phyloP scores from a whole-genome alignment of 768 basidiomycete genomes.

The Glaciozyma martinii region DNA sequence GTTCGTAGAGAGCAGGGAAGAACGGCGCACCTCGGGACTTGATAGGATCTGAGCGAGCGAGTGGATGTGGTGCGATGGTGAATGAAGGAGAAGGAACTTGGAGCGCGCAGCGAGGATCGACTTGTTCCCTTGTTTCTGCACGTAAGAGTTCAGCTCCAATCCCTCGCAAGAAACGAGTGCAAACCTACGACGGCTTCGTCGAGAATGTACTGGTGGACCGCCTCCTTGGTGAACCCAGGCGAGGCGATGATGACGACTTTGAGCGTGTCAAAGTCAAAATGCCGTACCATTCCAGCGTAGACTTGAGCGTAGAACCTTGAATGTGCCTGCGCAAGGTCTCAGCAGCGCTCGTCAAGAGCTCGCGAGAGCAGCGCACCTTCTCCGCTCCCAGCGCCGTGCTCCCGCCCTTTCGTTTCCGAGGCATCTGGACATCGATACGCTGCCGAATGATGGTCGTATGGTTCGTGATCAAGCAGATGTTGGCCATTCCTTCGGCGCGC shows the following conservation, averaged over 20 bases:
- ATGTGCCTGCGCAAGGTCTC: slow-evolving; percentile 48
- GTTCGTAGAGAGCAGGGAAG: not conserved
- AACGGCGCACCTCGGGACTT: slow-evolving; percentile 70
- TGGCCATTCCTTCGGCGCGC: slow-evolving; percentile 55
- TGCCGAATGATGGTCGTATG: slow-evolving; percentile 94
- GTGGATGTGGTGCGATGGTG: slow-evolving; percentile 89
- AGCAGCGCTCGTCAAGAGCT: not conserved
- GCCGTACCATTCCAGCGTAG: slow-evolving; percentile 76
- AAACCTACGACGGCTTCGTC: slow-evolving; percentile 55
- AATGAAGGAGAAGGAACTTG: slow-evolving; percentile 82
- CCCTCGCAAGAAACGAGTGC: not conserved
- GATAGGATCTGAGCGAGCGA: slow-evolving; percentile 87
- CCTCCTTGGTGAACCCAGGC: slow-evolving; percentile 90
- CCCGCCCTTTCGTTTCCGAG: slow-evolving; percentile 76
- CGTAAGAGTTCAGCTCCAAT: not conserved
- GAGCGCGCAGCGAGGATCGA: slow-evolving; percentile 63
- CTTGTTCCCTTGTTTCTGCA: slow-evolving; percentile 64
- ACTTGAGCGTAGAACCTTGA: slow-evolving; percentile 70
- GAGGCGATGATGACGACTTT: slow-evolving; percentile 92
- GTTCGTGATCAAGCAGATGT: slow-evolving; percentile 87
- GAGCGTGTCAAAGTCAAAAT: slow-evolving; percentile 75
- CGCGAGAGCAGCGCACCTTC: slow-evolving; percentile 45
- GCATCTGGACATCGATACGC: slow-evolving; percentile 77
- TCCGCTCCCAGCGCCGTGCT: slow-evolving; percentile 77
- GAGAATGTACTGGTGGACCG: slow-evolving; percentile 73